Percentiles rank a stretch among this genome's conserved stretches.
These are phyloP conservation scores for Hypoxylon sp. DNA, from an alignment of 2,329 filamentous ascomycete species.

Conservation along the genomic window DNA sequence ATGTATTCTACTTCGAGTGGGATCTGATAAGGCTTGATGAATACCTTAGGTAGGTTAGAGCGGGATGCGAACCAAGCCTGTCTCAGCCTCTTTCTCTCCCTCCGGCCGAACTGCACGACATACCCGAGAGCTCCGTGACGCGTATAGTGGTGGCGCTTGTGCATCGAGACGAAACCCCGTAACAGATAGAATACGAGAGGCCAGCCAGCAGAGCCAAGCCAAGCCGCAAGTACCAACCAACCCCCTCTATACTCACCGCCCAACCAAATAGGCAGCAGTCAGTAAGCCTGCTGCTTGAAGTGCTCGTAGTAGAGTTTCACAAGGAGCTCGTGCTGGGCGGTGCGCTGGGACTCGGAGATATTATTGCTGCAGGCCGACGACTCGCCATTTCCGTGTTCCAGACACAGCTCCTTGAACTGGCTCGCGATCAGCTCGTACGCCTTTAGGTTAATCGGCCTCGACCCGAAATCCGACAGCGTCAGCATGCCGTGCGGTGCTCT, in stretches of 20 bases:
- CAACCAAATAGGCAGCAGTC: background rate
- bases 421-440: conserved; percentile 45
- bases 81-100: background rate
- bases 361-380: conserved; percentile 21
- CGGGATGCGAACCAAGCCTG: background rate
- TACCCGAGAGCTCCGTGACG: background rate
- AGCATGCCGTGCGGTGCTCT: conserved; percentile 2
- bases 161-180: background rate
- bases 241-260: background rate
- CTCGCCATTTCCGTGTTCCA: conserved; percentile 22
- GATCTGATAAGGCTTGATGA: conserved; percentile 2
- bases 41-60: background rate
- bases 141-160: background rate
- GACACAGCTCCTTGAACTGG: conserved; percentile 36
- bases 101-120: background rate
- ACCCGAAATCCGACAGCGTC: conserved; percentile 27
- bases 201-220: no score
- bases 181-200: no score
- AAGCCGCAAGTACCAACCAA: background rate
- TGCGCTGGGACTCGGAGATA: conserved; percentile 42
- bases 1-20: background rate
- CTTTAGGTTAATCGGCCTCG: conserved; percentile 41
- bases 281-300: conserved; percentile 34
- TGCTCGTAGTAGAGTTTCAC: conserved; percentile 42
- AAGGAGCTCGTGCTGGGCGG: conserved; percentile 43